A percentile compares a stretch with the other conserved stretches of the same genome.
phyloP scores from a whole-genome alignment of 208 protist species.

The Trypanosoma avium region DNA sequence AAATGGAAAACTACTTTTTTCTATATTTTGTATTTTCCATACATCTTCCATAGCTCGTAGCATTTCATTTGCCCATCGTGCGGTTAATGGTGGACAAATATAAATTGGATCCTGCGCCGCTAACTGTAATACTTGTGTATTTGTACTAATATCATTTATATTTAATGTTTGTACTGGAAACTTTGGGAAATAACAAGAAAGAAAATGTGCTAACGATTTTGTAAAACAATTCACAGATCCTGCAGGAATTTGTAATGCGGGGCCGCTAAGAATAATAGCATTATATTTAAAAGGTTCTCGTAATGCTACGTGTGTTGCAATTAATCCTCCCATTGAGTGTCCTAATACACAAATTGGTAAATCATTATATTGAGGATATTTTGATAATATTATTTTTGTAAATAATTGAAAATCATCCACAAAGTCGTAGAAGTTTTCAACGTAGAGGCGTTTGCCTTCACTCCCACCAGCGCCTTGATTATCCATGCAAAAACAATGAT shows the following conservation, averaged over 20 bases:
- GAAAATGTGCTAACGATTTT: constrained; percentile 17
- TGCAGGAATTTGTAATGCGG: constrained; percentile 32
- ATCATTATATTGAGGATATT: constrained; percentile 36
- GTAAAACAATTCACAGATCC: constrained; percentile 17
- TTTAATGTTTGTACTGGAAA: constrained; percentile 39
- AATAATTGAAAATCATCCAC: constrained; percentile 73
- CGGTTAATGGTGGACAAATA: constrained; percentile 32
- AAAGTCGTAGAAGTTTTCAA: constrained; percentile 69
- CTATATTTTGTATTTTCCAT: constrained; percentile 22
- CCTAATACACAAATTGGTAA: constrained; percentile 63
- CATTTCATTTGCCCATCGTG: constrained; percentile 53
- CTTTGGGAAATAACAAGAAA: constrained; percentile 48
- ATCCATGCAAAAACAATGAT: constrained; percentile 61
- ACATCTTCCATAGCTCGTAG: constrained; percentile 43
- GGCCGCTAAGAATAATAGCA: constrained; percentile 64
- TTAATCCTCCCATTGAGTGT: constrained; percentile 82
- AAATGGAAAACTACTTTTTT: constrained; percentile 45
- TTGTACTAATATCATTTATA: constrained; percentile 32
- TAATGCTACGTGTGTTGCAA: constrained; percentile 48
- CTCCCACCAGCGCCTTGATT: constrained; percentile 79
- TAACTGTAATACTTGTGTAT: constrained; percentile 52
- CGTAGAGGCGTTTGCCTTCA: constrained; percentile 68
- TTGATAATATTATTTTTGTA: constrained; percentile 29
- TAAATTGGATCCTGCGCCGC: constrained; percentile 64
- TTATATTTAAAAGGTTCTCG: constrained; percentile 35